phyloP scores from a whole-genome alignment of 2,329 filamentous ascomycete species.

The Epichloe glyceriae region DNA sequence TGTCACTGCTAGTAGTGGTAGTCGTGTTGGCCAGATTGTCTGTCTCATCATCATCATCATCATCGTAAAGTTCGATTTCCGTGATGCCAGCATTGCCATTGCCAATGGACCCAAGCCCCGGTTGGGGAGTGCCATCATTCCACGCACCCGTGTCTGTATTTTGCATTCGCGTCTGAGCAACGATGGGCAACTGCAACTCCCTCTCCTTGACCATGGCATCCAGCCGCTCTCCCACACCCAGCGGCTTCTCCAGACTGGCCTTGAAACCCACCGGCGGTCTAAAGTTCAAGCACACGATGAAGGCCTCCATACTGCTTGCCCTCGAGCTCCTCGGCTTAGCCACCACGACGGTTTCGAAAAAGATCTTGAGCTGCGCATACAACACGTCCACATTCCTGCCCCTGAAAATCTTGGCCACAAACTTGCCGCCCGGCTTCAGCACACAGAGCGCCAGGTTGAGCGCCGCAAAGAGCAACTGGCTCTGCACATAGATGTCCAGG shows the following conservation, averaged over 20 bases:
- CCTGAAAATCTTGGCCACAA: conserved; percentile 95
- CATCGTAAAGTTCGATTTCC: conserved; percentile 39
- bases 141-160: conserved; percentile 31
- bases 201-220: conserved; percentile 34
- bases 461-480: conserved; percentile 85
- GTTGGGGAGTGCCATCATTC: conserved; percentile 18
- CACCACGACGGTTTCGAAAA: conserved; percentile 74
- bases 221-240: conserved; percentile 50
- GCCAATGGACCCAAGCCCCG: conserved; percentile 9
- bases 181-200: conserved; percentile 25
- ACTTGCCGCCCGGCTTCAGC: conserved; percentile 82
- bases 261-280: conserved; percentile 63
- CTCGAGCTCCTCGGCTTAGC: conserved; percentile 89
- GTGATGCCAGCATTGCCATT: conserved; percentile 23
- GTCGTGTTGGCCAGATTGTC: conserved; percentile 17
- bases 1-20: conserved; percentile 22
- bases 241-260: conserved; percentile 60
- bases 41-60: conserved; percentile 6
- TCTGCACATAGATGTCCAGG: conserved; percentile 95
- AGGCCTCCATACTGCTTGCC: conserved; percentile 94
- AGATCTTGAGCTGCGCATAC: conserved; percentile 83
- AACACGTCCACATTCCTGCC: conserved; percentile 91
- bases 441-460: conserved; percentile 90
- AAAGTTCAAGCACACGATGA: conserved; percentile 90
- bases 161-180: conserved; percentile 32